These are phyloP conservation scores for Candida xyloterini DNA, from an alignment of 805 yeast genomes.

Conservation along the genomic window DNA sequence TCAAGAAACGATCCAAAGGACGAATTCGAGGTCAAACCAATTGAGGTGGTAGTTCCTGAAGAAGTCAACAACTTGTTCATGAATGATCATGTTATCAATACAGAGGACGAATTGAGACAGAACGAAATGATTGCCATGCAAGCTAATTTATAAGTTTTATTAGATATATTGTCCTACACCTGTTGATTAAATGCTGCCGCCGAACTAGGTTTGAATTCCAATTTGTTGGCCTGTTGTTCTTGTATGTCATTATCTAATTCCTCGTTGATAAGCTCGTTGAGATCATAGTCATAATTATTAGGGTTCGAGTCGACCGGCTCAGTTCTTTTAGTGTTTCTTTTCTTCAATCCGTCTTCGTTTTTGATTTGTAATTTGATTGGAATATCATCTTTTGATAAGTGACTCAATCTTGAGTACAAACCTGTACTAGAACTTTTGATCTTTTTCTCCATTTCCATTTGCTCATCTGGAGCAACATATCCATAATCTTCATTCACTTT, in stretches of 20 bases:
- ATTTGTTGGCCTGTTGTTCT: conserved; percentile 4
- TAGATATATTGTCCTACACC: background rate
- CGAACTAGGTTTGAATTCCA: background rate
- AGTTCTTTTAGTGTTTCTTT: conserved; percentile 11
- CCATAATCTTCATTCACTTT: conserved; percentile 15
- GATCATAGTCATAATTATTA: conserved; percentile 44
- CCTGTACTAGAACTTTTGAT: conserved; percentile 21
- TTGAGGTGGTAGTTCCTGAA: conserved; percentile 7
- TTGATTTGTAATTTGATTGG: conserved; percentile 30
- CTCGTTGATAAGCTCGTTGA: conserved; percentile 44
- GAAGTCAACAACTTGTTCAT: background rate
- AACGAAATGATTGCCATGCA: conserved; percentile 21
- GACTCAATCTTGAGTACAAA: conserved; percentile 25
- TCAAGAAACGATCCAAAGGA: conserved; percentile 24
- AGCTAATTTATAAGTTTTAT: conserved; percentile 14
- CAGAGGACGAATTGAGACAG: conserved; percentile 20
- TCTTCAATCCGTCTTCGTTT: conserved; percentile 18
- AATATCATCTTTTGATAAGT: conserved; percentile 28
- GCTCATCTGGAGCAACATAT: conserved; percentile 34
- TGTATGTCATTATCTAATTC: conserved; percentile 28
- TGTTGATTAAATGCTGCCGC: background rate
- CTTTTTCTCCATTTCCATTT: conserved; percentile 7
- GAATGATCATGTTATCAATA: background rate
- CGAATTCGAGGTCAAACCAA: conserved; percentile 12
- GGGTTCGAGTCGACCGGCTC: conserved; percentile 33